Percentiles rank a stretch among this genome's conserved stretches.
phyloP scores from a whole-genome alignment of 1,284 basidiomycete genomes.

The Ganoderma lingzhi region DNA sequence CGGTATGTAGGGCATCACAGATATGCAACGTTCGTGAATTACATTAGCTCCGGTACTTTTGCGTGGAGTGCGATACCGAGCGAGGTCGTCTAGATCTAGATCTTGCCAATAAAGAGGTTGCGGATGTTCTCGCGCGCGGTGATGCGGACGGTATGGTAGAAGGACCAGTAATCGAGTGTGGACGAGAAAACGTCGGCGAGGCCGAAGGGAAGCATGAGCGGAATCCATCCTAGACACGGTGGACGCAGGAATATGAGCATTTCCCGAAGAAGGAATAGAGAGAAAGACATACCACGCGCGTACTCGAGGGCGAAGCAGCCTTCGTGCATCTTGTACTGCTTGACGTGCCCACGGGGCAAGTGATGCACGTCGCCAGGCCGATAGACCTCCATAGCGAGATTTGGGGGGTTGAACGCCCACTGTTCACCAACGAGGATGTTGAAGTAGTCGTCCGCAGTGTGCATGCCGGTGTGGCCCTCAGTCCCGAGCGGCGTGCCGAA shows the following conservation, averaged over 20 bases:
- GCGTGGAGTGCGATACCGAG: not conserved
- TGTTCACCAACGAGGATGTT: conserved; percentile 94
- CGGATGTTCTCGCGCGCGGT: conserved; percentile 85
- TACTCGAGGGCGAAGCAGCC: conserved; percentile 97
- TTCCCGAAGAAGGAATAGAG: conserved; percentile 9
- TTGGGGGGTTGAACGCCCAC: conserved; percentile 88
- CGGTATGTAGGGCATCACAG: not conserved
- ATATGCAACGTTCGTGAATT: not conserved
- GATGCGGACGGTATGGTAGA: conserved; percentile 83
- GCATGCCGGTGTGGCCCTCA: conserved; percentile 94
- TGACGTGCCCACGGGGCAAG: conserved; percentile 83
- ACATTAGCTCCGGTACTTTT: conserved; percentile 5
- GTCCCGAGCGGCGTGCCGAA: conserved; percentile 97
- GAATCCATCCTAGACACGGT: conserved; percentile 81
- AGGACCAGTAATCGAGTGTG: conserved; percentile 87
- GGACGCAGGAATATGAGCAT: conserved; percentile 1
- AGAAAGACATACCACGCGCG: conserved; percentile 66
- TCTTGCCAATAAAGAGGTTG: conserved; percentile 89
- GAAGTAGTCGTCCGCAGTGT: conserved; percentile 98
- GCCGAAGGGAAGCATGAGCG: conserved; percentile 93
- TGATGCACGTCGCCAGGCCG: conserved; percentile 86
- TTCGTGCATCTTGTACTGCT: conserved; percentile 98
- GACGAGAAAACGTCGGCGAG: conserved; percentile 88
- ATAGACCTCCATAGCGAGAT: conserved; percentile 87
- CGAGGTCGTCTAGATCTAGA: conserved; percentile 50